Evolutionary conservation across 78 protist genomes (phyloP).

Genomic region (Dictyostelium brefeldianum): DNA sequence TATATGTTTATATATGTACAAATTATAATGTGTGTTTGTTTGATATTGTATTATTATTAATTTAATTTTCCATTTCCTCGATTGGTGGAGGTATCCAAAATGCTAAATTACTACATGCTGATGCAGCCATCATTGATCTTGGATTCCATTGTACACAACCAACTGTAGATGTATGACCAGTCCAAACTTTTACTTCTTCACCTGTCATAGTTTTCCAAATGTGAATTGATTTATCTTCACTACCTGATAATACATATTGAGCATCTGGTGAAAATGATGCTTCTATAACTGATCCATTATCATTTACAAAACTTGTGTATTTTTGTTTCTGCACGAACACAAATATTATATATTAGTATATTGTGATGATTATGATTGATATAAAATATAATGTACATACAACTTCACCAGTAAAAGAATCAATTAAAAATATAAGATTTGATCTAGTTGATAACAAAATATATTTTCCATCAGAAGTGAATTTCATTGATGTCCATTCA

Average conservation of each 20-base stretch:
- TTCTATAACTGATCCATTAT: constrained; percentile 57
- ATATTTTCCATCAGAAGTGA: constrained; percentile 84
- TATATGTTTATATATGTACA: no score
- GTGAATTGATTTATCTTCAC: constrained; percentile 87
- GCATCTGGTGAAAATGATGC: constrained; percentile 90
- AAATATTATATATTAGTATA: neutral
- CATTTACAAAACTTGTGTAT: constrained; percentile 74
- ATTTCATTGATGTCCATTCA: constrained; percentile 83
- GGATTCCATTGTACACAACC: constrained; percentile 90
- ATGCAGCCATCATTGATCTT: constrained; percentile 84
- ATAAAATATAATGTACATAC: neutral
- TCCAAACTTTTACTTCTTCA: constrained; percentile 78
- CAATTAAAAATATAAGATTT: constrained; percentile 69
- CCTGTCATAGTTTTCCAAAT: constrained; percentile 86
- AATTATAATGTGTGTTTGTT: no score
- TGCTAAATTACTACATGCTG: constrained; percentile 70
- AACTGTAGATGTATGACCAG: constrained; percentile 82
- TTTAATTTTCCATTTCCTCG: no score
- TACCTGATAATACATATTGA: constrained; percentile 85
- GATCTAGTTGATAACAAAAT: constrained; percentile 72
- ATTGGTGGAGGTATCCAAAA: constrained; percentile 85
- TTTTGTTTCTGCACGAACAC: constrained; percentile 72
- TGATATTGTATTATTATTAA: no score
- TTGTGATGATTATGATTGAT: neutral
- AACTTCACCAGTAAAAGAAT: constrained; percentile 79